Conservation (phyloP, 805 yeast species). For the Suhomyces prunicola region DNA sequence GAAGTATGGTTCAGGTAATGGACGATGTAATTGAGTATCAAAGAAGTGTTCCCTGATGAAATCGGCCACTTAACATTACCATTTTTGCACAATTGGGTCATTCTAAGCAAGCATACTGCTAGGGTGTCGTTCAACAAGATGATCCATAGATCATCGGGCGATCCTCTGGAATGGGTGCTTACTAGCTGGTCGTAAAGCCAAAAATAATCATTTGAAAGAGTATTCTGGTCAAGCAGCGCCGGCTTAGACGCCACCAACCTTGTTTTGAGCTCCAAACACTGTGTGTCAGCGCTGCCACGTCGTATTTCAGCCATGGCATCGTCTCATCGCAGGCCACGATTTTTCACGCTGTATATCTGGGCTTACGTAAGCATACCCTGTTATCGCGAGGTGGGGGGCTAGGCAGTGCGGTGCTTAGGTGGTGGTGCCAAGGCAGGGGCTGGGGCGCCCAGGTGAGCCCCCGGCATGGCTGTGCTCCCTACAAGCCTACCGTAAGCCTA, state of each 20-base stretch:
- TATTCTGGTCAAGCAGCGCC: not conserved
- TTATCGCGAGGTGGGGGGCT: not conserved
- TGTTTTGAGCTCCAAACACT: conserved; percentile 1
- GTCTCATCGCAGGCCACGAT: not conserved
- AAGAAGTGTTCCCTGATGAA: conserved; percentile 20
- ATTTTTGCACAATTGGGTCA: conserved; percentile 34
- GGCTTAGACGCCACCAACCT: conserved; percentile 1
- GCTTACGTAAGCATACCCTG: conserved; percentile 1
- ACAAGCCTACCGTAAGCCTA: not conserved
- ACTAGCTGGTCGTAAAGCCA: not conserved
- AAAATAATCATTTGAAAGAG: not conserved
- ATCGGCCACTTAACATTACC: conserved; percentile 9
- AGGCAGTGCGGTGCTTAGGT: not conserved
- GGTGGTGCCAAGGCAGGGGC: not conserved
- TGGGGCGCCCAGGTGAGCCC: not conserved
- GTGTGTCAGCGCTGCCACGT: not conserved
- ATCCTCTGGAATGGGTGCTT: conserved; percentile 1
- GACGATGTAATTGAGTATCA: conserved; percentile 50
- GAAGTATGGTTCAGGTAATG: conserved; percentile 73
- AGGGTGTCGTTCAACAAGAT: conserved; percentile 46
- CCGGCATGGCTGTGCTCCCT: not conserved
- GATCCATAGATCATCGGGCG: conserved; percentile 9
- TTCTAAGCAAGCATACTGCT: conserved; percentile 62
- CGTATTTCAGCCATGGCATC: conserved; percentile 2
- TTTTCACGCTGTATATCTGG: not conserved